Evolutionary conservation across 1,139 yeast genomes (phyloP), one percentile per base, ranked within the genome.

Genomic region (Wickerhamiella pararugosa): DNA sequence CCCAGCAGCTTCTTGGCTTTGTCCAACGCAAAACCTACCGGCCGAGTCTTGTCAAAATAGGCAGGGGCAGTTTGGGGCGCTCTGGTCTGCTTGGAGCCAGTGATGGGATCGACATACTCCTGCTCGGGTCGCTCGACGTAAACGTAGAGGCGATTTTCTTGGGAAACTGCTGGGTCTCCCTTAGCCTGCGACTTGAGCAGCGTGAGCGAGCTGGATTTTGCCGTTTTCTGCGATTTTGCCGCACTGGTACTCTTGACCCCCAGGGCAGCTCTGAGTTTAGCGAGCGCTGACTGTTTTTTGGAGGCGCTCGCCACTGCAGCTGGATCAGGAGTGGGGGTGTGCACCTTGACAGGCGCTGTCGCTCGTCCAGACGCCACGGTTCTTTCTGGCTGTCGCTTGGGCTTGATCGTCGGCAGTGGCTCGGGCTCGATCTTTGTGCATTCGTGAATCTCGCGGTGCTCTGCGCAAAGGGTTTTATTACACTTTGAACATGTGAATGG

Each of bases 1-100:
- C 65, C 67, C 44, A 79, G 58, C 31, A 62, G 56, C 29, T 67
- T 70, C 4, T 87, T 75, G 8, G 80, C 68, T 34, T 70, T 69
- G 57, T 87, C 97, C 39, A 84, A 60, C 2, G 79, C 78, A 49
- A 82, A 67, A 0, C 97, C 97, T 6, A 82, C 68, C 0, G 83
- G 78, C 83, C 90, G 79, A 29, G 68, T 64, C 49, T 72, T 71
- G 32, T 74, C 73, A 10, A 79, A 69, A 53, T 57, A 80, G 10
- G 79, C 55, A 0, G 76, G 69, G 25, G 54, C 49, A 15, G 50
- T 55, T 40, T 56, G 56, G 11, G 53, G 60, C 1, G 55, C 57
- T 25, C 58, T 48, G 6, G 54, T 57, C 9, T 59, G 54, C 31
- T 44, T 45, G 15, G 48, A 46, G 7, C 58, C 57, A 15, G 63